Base-by-base conservation (phyloP, 2,329 filamentous ascomycete species). In the Epichloe gansuensis region DNA sequence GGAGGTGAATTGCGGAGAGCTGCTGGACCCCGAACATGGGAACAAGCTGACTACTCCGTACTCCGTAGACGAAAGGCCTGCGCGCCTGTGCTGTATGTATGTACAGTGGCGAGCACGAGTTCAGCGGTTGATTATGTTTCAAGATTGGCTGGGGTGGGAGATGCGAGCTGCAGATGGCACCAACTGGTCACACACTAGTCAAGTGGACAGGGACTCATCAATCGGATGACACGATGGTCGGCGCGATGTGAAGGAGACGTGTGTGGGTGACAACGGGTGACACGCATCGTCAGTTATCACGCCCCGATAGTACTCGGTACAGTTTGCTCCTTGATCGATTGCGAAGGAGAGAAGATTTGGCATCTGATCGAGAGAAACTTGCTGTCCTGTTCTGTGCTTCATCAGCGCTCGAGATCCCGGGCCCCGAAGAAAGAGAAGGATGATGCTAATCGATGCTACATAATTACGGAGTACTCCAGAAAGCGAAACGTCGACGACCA, bases 111-210 rank as follows among this genome's bases (percentile, higher is more conserved):
- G 27, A 8, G 56, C 56, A 57, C 54, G 59, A 58, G 60, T 60
- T 60, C 66, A 71, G 73, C 72, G 71, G 71, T 61, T 69, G 74
- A 68, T 64, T 63, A 67, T 61, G 64, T 65, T 66, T 68, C 70
- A 68, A 77, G 77, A 79, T 78, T 79, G 76, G 75, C 68, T 71
- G 71, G 63, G 45, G 40, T 46, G 51, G 40, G 51, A 60, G 51
- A 62, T 61, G 59, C 53, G 46, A 54, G 55, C 54, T 57, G 53
- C 55, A 48, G 50, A 51, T 53, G 56, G 57, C 59, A 61, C 17
- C 21, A 57, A 51, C 63, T 54, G 52, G 58, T 57, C 59, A 63
- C 62, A 64, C 49, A 49, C 45, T 36, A 31, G 25, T 58, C 45
- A 40, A 31, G 25, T 58, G 12, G 39, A 49, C 57, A 55, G 60